Base-by-base conservation (phyloP, 1,284 basidiomycete species). In the Ganoderma lingzhi region DNA sequence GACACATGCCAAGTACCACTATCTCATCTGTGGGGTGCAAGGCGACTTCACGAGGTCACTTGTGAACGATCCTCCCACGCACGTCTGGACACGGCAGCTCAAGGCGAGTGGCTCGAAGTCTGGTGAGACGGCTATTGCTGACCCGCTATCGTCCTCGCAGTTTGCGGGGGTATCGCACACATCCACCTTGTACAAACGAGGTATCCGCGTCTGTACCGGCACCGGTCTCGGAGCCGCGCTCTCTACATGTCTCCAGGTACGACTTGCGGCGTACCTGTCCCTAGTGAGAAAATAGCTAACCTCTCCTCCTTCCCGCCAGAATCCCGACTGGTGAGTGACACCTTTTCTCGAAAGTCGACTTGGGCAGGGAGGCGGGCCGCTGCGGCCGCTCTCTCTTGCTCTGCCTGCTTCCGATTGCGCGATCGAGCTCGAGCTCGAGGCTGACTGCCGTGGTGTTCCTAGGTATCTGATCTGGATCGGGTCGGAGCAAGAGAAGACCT, bases 21-120 rank as follows among this genome's bases (percentile, higher is more conserved):
- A 91, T 78, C 84, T 92, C 64, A 90, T 92, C 65, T 90, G 88
- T 73, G 90, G 90, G 63, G 90, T 91, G 1, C 89, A 91, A 77
- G 90, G 90, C 42, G 90, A 92, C 76, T 92, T 91, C 78, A 93
- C 90, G 44, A 84, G 84, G 64, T 81, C 83, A 39, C 83, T 92
- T 23, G 87, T 91, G 62, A 83, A 87, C 65, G 81, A 90, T 71
- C 88, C 88, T 44, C 90, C 90, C 17, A 86, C 82, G 2, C 83
- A 86, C 75, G 74, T 92, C n/a, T 92, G 90, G 89, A 92, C 90
- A 15, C 84, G 90, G 66, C 82, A 91, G 76, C 79, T 91, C 32
- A 92, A 92, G 84, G 88, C 87, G 63, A 12, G 78, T 68, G 19
- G 14, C 9, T 30, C 23, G 15, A 60, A 45, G 15, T 41, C 62